Evolutionary conservation across 352 stramenopile genomes (phyloP), one percentile per base, ranked within the genome.

Genomic region (Globisporangium nunn): DNA sequence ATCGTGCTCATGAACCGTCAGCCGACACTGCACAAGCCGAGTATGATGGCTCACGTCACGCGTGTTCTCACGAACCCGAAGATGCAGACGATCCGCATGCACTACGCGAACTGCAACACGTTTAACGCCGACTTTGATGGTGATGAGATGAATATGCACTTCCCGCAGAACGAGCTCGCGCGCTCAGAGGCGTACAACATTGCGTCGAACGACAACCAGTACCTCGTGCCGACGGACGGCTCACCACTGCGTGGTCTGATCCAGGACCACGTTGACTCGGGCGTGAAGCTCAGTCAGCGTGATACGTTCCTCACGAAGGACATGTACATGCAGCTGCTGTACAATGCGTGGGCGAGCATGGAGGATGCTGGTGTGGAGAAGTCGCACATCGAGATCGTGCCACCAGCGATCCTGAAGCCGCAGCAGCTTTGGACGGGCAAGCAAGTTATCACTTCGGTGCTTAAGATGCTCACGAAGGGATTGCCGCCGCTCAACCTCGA

Each of bases 61-160:
- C 91, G 97, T 58, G 96, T 99, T 56, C 78, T 99, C 37, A 95
- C 84, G 41, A 96, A 96, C 71, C 93, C 90, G 2, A 97, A 87
- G 47, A 98, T 99, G 81, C 97, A 99, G 74, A 99, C 98, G 30
- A 98, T 99, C 64, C 93, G 98, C 50, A 99, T 99, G 97, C 97
- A 99, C 81, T 99, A 99, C 71, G 96, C 96, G 39, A 99, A 99
- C 81, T 99, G 97, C 82, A 99, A 99, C 79, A 99, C 97, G 44
- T 99, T 99, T 88, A 99, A 99, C 79, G 98, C 97, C 40, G 98
- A 99, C 81, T 99, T 99, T 68, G 98, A 99, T 75, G 98, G 98
- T 62, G 98, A 99, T 74, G 98, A 99, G 84, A 99, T 99, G 86
- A 99, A 99, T 81, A 98, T 98, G 78, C 98, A 99, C 74, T 98